These are phyloP conservation scores for Cetraspora pellucida DNA, from an alignment of 192 early-diverging fungal species.

Conservation along the genomic window DNA sequence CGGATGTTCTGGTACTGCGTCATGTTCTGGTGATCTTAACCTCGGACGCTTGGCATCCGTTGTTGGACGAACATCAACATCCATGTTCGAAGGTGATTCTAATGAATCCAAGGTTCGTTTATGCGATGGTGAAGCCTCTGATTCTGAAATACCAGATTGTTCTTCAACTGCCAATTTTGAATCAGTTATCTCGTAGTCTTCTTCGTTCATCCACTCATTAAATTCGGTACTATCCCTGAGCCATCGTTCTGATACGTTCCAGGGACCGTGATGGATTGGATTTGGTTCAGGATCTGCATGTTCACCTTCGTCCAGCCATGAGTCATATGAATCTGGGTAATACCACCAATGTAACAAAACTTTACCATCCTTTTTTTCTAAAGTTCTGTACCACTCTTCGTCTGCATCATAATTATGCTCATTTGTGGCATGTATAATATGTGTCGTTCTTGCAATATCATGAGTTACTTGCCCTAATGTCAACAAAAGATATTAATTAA, in stretches of 20 bases:
- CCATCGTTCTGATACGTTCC: constrained; percentile 74
- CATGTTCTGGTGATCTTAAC: constrained; percentile 42
- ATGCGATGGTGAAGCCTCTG: constrained; percentile 14
- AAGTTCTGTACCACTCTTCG: constrained; percentile 62
- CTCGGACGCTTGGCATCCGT: constrained; percentile 38
- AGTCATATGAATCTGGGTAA: constrained; percentile 80
- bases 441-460: constrained; percentile 41
- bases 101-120: constrained; percentile 30
- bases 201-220: constrained; percentile 86
- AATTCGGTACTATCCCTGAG: constrained; percentile 71
- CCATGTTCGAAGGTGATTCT: constrained; percentile 45
- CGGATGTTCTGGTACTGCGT: constrained; percentile 49
- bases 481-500: not conserved
- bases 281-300: constrained; percentile 62
- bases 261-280: constrained; percentile 66
- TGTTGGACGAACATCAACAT: constrained; percentile 36
- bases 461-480: constrained; percentile 38
- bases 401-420: constrained; percentile 48
- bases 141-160: constrained; percentile 48
- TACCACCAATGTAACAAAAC: constrained; percentile 82
- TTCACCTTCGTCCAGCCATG: constrained; percentile 66
- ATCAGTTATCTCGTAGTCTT: constrained; percentile 71
- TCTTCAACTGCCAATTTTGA: constrained; percentile 31
- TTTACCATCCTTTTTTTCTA: constrained; percentile 59
- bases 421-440: constrained; percentile 52